A percentile compares a stretch with the other conserved stretches of the same genome.
Evolutionary conservation across 2,329 filamentous ascomycete genomes (phyloP).

Genomic region (Aspergillus quadrilineatus): DNA sequence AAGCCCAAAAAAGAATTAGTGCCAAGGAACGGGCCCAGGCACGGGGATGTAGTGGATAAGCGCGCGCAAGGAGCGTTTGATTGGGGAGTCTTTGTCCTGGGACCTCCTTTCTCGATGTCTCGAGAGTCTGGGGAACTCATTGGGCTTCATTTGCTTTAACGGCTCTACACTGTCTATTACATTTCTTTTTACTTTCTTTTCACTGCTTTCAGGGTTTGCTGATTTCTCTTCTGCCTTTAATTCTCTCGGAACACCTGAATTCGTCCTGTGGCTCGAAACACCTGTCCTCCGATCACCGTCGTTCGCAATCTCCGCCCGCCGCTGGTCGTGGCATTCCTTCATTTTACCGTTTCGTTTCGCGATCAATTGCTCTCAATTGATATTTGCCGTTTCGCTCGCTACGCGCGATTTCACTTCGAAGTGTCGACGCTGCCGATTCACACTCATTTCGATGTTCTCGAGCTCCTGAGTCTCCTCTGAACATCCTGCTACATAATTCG

Average conservation of each 20-base stretch:
- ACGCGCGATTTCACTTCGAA: slow-evolving; percentile 1
- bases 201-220: background rate
- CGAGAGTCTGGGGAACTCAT: slow-evolving; percentile 30
- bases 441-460: slow-evolving; percentile 18
- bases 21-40: slow-evolving; percentile 12
- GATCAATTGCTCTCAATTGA: slow-evolving; percentile 7
- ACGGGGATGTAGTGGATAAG: slow-evolving; percentile 25
- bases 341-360: slow-evolving; percentile 7
- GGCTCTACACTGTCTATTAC: slow-evolving; percentile 10
- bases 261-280: slow-evolving; percentile 23
- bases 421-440: slow-evolving; percentile 14
- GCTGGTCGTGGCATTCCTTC: slow-evolving; percentile 21
- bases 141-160: slow-evolving; percentile 14
- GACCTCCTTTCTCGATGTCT: slow-evolving; percentile 30
- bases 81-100: slow-evolving; percentile 4
- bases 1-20: background rate
- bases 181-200: slow-evolving; percentile 15
- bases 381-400: slow-evolving; percentile 9
- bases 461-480: slow-evolving; percentile 21
- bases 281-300: slow-evolving; percentile 16
- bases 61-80: slow-evolving; percentile 43
- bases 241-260: slow-evolving; percentile 27
- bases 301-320: slow-evolving; percentile 13
- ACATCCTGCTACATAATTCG: slow-evolving; percentile 11
- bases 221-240: slow-evolving; percentile 8